These are phyloP conservation scores for Dendrobium officinale DNA, from an alignment of 106 monocot genomes.

Conservation along the genomic window DNA sequence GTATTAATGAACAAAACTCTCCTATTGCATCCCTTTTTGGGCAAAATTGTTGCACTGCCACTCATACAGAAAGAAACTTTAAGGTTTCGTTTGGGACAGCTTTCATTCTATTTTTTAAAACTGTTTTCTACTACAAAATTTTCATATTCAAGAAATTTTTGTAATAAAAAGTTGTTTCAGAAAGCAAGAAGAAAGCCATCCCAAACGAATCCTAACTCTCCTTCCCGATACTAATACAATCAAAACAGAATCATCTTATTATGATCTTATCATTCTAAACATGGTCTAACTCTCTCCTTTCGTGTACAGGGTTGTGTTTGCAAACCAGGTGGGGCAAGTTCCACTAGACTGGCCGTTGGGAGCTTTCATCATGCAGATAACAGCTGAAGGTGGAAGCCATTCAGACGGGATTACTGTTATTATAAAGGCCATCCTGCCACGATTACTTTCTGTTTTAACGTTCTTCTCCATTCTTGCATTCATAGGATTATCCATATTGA, in stretches of 20 bases:
- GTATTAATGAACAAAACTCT: too few species aligned
- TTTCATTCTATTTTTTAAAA: too few species aligned
- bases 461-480: slow-evolving; percentile 7
- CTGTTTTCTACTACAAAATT: too few species aligned
- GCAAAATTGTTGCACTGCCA: too few species aligned
- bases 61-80: too few species aligned
- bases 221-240: too few species aligned
- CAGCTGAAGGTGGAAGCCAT: not conserved
- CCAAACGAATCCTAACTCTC: too few species aligned
- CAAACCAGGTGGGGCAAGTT: slow-evolving; percentile 34
- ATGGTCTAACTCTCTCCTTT: not conserved
- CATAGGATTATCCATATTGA: slow-evolving; percentile 14
- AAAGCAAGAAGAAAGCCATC: too few species aligned
- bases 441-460: slow-evolving; percentile 1
- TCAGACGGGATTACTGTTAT: slow-evolving; percentile 9
- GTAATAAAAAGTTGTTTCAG: too few species aligned
- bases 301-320: slow-evolving; percentile 34
- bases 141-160: too few species aligned
- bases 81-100: too few species aligned
- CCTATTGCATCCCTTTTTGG: too few species aligned
- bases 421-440: not conserved
- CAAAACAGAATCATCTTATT: not conserved
- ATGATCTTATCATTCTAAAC: not conserved
- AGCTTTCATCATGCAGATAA: slow-evolving; percentile 44
- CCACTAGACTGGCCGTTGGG: slow-evolving; percentile 65